A percentile compares a stretch with the other conserved stretches of the same genome.
Conservation (phyloP, 768 basidiomycete genomes). For the Lentinula aciculospora region DNA sequence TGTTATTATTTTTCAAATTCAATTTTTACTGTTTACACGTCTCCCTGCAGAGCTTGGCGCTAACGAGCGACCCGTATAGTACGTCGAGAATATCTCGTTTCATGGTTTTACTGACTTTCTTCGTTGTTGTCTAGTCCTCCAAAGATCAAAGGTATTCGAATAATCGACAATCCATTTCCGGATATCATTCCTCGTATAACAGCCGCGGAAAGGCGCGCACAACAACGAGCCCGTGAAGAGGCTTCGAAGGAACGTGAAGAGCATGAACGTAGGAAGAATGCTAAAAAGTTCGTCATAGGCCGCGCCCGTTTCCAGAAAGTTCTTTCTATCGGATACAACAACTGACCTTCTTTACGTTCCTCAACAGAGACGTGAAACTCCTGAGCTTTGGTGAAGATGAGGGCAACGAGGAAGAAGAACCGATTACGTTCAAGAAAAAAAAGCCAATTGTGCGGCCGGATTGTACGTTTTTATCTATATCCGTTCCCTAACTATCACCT, state of each 20-base stretch:
- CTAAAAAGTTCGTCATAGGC: constrained; percentile 69
- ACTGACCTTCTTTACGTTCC: neutral
- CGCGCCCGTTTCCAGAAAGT: neutral
- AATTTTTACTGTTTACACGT: neutral
- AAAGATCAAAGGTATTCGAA: constrained; percentile 78
- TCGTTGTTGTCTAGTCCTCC: constrained; percentile 58
- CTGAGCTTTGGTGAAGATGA: constrained; percentile 83
- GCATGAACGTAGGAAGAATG: constrained; percentile 61
- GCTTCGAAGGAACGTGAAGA: constrained; percentile 78
- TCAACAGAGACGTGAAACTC: constrained; percentile 74
- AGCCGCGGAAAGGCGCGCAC: constrained; percentile 82
- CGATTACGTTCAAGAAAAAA: constrained; percentile 65
- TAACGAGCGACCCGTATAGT: constrained; percentile 80
- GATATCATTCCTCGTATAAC: constrained; percentile 97
- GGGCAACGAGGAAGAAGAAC: constrained; percentile 51
- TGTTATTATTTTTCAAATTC: too few species aligned
- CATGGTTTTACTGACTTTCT: neutral
- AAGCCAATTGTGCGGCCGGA: constrained; percentile 83
- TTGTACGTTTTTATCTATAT: constrained; percentile 41
- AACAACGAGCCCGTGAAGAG: constrained; percentile 75
- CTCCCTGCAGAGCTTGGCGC: constrained; percentile 55
- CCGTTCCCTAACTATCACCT: neutral
- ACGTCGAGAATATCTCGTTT: constrained; percentile 19
- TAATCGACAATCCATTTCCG: constrained; percentile 90
- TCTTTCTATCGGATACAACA: too few species aligned